Conservation (phyloP, 2,329 filamentous ascomycete genomes). For the Blastomyces emzantsi region DNA sequence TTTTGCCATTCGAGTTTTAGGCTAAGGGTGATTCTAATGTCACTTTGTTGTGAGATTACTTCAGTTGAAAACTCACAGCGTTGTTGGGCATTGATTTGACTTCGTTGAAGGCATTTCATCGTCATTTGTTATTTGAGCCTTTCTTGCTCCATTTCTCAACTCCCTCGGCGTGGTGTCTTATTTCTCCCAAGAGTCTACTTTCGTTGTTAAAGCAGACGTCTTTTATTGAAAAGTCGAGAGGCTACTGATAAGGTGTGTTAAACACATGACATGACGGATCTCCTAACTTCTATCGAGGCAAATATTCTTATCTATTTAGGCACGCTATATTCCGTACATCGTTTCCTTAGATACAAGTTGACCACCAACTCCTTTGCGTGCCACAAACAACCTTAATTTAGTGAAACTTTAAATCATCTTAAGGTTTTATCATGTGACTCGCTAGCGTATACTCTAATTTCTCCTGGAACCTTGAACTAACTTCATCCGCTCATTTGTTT, state of each 20-base stretch:
- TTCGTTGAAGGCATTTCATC: neutral
- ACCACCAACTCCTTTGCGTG: no score
- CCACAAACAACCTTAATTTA: neutral
- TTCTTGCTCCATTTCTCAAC: neutral
- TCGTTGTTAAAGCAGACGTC: neutral
- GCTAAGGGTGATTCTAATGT: no score
- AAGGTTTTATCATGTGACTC: constrained; percentile 1
- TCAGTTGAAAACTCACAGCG: neutral
- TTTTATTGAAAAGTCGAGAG: neutral
- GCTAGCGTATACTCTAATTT: neutral
- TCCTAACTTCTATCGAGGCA: neutral
- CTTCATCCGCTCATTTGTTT: neutral
- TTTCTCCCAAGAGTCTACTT: neutral
- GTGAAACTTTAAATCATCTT: neutral
- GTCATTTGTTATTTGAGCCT: neutral
- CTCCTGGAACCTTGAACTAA: neutral
- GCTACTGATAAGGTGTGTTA: neutral
- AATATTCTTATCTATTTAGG: neutral
- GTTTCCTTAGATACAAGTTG: neutral
- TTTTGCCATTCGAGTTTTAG: neutral
- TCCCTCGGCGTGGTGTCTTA: neutral
- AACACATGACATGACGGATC: neutral
- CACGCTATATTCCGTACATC: neutral
- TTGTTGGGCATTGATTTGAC: neutral
- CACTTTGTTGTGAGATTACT: neutral